phyloP scores from a whole-genome alignment of 139 green algal species.

The Volvox reticuliferus region DNA sequence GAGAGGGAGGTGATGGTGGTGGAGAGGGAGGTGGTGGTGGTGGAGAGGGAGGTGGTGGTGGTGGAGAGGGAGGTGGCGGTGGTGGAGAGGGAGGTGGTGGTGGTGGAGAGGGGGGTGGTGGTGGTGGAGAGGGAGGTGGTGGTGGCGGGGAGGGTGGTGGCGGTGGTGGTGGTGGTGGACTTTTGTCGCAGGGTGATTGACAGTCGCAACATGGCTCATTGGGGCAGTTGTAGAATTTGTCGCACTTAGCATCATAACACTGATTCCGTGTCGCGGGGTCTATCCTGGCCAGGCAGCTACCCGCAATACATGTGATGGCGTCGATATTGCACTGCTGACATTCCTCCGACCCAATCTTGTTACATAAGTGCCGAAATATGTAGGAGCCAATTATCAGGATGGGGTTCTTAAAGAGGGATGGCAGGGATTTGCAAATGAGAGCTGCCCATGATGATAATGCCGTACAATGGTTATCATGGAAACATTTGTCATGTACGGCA shows the following conservation, averaged over 20 bases:
- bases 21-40: background rate
- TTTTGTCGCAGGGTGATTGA: background rate
- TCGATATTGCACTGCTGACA: background rate
- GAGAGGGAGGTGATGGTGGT: background rate
- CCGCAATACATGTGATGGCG: background rate
- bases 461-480: background rate
- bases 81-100: background rate
- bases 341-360: background rate
- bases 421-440: background rate
- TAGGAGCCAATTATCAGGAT: background rate
- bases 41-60: background rate
- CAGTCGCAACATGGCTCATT: slow-evolving; percentile 2
- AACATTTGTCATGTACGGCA: background rate
- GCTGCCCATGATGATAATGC: background rate
- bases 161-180: background rate
- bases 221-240: background rate
- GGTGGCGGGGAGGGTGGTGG: background rate
- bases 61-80: background rate
- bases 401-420: background rate
- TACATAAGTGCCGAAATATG: background rate
- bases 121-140: background rate
- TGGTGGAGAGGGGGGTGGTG: background rate
- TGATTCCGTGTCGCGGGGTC: background rate
- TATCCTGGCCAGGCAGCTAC: background rate
- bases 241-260: background rate